Conservation (phyloP, 345 rosid species). For the Eucalyptus albens region DNA sequence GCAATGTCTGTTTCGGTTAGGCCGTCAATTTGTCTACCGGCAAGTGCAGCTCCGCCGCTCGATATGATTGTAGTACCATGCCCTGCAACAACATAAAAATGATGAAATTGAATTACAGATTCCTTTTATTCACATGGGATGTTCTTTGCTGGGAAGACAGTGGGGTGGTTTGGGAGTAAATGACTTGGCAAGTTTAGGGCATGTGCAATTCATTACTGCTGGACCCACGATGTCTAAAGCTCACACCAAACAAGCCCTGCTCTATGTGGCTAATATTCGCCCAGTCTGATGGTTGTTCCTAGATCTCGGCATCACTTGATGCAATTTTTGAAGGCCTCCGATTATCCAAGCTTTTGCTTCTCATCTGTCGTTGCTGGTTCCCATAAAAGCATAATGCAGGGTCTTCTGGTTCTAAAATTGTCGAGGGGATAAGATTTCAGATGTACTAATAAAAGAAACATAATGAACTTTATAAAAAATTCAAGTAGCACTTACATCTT, state of each 20-base stretch:
- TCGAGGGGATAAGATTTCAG: not conserved
- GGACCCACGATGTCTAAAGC: not conserved
- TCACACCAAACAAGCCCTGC: not conserved
- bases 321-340: not conserved
- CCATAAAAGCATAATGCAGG: not conserved
- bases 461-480: not conserved
- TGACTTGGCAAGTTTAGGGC: not conserved
- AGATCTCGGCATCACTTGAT: not conserved
- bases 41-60: not conserved
- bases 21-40: not conserved
- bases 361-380: not conserved
- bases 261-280: not conserved
- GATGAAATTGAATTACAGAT: not conserved
- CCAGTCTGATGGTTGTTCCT: not conserved
- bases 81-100: not conserved
- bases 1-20: not conserved
- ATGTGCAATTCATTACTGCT: not conserved
- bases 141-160: not conserved
- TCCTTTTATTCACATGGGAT: not conserved
- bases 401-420: not conserved
- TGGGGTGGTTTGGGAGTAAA: not conserved
- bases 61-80: not conserved
- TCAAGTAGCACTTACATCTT: not conserved
- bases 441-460: not conserved
- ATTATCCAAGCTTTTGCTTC: not conserved